These are phyloP conservation scores for Saxispiralis lemnorum DNA, from an alignment of 495 filamentous ascomycete genomes.

Conservation along the genomic window DNA sequence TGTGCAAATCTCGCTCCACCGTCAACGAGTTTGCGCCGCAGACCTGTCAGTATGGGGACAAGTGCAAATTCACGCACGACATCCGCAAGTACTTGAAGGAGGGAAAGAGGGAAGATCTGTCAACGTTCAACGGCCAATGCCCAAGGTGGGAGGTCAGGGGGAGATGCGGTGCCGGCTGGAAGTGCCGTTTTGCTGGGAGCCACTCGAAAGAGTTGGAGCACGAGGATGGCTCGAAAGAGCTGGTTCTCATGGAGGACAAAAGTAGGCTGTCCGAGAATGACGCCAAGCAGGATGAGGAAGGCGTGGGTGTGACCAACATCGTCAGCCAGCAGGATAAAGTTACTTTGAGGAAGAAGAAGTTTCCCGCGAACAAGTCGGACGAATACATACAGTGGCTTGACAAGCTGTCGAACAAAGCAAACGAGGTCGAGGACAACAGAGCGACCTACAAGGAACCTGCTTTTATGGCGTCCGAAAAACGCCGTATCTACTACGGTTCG, in stretches of 20 bases:
- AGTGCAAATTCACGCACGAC: conserved; percentile 65
- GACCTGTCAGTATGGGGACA: conserved; percentile 55
- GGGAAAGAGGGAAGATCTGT: conserved; percentile 61
- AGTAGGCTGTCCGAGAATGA: conserved; percentile 26
- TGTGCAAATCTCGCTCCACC: conserved; percentile 54
- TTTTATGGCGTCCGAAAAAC: conserved; percentile 77
- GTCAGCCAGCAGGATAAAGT: conserved; percentile 48
- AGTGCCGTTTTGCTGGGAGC: conserved; percentile 68
- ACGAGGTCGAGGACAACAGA: conserved; percentile 33
- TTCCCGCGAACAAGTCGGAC: conserved; percentile 51
- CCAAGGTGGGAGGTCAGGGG: conserved; percentile 63
- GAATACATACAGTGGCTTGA: conserved; percentile 59
- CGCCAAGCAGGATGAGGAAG: conserved; percentile 17
- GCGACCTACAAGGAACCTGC: conserved; percentile 71
- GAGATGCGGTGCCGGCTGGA: conserved; percentile 69
- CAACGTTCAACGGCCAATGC: conserved; percentile 55
- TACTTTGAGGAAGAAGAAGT: conserved; percentile 47
- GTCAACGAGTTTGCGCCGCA: conserved; percentile 56
- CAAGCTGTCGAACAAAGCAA: conserved; percentile 29
- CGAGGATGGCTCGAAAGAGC: conserved; percentile 62
- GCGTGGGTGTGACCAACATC: conserved; percentile 59
- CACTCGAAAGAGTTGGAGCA: conserved; percentile 60
- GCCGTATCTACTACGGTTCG: conserved; percentile 75
- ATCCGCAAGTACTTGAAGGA: conserved; percentile 69
- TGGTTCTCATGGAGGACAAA: conserved; percentile 41